Conservation (phyloP, 768 basidiomycete genomes). For the Macrolepiota dolichaula region DNA sequence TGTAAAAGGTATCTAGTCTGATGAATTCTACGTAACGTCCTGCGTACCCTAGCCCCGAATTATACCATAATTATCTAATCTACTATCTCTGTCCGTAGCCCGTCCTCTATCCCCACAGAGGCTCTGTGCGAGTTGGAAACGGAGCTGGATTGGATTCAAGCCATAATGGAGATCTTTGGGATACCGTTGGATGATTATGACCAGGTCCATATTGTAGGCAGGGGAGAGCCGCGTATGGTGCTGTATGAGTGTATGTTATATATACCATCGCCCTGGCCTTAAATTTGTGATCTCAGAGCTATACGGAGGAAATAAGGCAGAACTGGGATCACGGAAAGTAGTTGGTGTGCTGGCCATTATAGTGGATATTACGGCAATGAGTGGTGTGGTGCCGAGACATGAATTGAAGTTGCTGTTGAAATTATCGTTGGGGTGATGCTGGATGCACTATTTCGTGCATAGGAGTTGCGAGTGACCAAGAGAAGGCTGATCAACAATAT, state of each 20-base stretch:
- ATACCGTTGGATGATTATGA: neutral
- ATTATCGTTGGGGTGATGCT: neutral
- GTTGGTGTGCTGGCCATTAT: too few species aligned
- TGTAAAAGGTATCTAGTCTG: too few species aligned
- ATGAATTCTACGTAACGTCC: too few species aligned
- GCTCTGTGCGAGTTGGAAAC: conserved; percentile 19
- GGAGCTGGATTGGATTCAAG: conserved; percentile 25
- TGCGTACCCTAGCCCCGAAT: too few species aligned
- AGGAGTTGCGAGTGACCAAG: neutral
- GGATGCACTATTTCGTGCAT: neutral
- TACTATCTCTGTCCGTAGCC: too few species aligned
- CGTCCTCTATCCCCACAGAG: too few species aligned
- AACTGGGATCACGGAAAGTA: too few species aligned
- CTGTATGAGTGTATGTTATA: too few species aligned
- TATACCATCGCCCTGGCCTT: too few species aligned
- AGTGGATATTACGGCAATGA: too few species aligned
- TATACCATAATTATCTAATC: too few species aligned
- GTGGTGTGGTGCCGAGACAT: neutral
- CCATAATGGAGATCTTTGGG: conserved; percentile 3
- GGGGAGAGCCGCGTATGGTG: neutral
- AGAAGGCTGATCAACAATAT: neutral
- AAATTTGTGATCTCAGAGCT: too few species aligned
- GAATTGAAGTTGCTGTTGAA: neutral
- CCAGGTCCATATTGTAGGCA: neutral
- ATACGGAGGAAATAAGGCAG: neutral